These are phyloP conservation scores for Fusarium mundagurra DNA, from an alignment of 2,329 filamentous ascomycete genomes.

Conservation along the genomic window DNA sequence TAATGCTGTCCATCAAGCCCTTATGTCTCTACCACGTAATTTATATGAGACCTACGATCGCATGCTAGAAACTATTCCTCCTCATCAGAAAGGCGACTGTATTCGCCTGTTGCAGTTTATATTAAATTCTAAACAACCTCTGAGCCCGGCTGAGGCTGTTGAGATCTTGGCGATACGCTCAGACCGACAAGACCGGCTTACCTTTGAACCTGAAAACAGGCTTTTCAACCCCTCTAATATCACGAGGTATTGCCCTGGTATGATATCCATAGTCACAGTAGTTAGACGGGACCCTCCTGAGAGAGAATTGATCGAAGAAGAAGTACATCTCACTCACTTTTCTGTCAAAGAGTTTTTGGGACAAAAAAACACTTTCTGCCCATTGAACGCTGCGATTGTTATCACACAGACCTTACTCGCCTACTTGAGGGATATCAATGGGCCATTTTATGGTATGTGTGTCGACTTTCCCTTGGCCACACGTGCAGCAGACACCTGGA, in stretches of 20 bases:
- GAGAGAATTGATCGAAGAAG: no score
- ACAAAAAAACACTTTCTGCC: no score
- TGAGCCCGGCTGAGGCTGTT: constrained; percentile 26
- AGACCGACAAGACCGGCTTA: accelerated
- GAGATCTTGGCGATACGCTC: constrained; percentile 36
- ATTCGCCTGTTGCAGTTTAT: constrained; percentile 40
- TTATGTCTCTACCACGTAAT: accelerated
- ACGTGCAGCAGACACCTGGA: no score
- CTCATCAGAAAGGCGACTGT: constrained; percentile 41
- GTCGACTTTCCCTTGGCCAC: no score
- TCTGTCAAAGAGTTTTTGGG: no score
- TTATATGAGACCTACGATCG: accelerated
- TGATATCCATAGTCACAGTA: constrained; percentile 1
- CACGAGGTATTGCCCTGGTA: constrained; percentile 13
- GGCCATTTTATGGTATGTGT: no score
- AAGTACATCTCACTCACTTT: no score
- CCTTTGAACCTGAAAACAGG: neutral
- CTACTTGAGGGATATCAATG: no score
- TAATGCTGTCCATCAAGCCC: neutral
- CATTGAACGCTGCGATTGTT: no score
- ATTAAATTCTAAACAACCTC: constrained; percentile 17
- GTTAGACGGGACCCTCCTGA: no score
- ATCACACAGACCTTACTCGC: no score
- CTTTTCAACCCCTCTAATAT: accelerated
- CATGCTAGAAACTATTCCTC: neutral